These are phyloP conservation scores for Bipolaris zeicola DNA, from an alignment of 2,329 filamentous ascomycete genomes.

Conservation along the genomic window DNA sequence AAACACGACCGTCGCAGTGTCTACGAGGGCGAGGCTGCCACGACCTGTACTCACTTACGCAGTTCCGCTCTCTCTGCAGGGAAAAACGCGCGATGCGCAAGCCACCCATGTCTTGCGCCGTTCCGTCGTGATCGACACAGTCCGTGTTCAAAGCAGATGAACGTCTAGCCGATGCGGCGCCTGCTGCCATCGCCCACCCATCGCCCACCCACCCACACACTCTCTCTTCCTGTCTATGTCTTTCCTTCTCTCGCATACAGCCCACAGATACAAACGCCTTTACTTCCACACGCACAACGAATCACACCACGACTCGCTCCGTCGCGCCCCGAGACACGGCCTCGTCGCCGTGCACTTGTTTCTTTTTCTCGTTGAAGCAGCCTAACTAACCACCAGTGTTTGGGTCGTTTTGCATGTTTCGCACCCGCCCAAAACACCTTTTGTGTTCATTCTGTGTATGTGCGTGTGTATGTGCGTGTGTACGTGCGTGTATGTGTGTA, in stretches of 20 bases:
- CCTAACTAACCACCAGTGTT: slow-evolving; percentile 40
- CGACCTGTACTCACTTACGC: slow-evolving; percentile 21
- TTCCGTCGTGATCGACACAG: slow-evolving; percentile 28
- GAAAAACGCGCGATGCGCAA: slow-evolving; percentile 39
- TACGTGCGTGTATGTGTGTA: no score
- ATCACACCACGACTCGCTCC: slow-evolving; percentile 20
- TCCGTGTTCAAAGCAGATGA: slow-evolving; percentile 36
- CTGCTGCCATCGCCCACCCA: background rate
- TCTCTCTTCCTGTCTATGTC: background rate
- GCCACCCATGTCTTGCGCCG: slow-evolving; percentile 31
- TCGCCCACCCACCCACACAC: slow-evolving; percentile 10
- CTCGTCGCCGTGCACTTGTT: slow-evolving; percentile 15
- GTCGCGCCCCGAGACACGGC: slow-evolving; percentile 27
- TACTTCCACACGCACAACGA: slow-evolving; percentile 15
- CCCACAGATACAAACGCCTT: background rate
- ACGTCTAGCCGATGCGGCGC: slow-evolving; percentile 22
- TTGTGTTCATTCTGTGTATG: background rate
- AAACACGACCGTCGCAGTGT: slow-evolving; percentile 16
- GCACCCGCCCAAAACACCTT: slow-evolving; percentile 27
- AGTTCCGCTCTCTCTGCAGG: slow-evolving; percentile 34
- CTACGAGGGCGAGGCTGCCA: slow-evolving; percentile 39
- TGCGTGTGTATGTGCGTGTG: no score
- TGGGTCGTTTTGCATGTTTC: slow-evolving; percentile 44
- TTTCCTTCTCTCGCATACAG: background rate
- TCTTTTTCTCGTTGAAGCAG: slow-evolving; percentile 33